Evolutionary conservation across 176 grass and related monocot genomes (phyloP), one percentile per base, ranked within the genome.

Genomic region (Leersia perrieri): DNA sequence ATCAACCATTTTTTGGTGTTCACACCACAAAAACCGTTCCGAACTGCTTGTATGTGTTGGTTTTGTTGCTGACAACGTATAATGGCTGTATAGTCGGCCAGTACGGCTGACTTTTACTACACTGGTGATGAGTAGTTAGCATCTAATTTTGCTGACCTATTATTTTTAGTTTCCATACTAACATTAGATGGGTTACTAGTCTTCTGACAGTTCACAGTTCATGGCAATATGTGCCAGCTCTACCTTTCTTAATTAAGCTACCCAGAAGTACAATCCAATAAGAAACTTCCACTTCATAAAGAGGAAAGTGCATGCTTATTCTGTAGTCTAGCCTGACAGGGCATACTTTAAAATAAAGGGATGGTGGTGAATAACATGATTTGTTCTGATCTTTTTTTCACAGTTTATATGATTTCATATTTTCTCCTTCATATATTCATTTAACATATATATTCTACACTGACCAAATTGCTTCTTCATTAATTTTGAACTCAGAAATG

Each of bases 401-500:
- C 53, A 66, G 6, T 30, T 60, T 12, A 33, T 68, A 39, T 47
- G 7, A 32, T 78, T 29, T 31, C n/a, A 28, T 81, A 9, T 60
- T 53, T 62, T 12, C 22, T 66, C 6, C 13, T 85, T 65, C 36
- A 26, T 86, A 70, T 53, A n/a, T 34, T 44, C 29, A 31, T 85
- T 81, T 61, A 60, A 61, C 53, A 45, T 38, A 67, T 53, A 40
- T 63, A 60, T 84, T 81, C 66, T 80, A 42, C 12, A 60, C 41
- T 80, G 64, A 57, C 36, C 28, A 35, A 77, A 62, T 49, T 85
- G 23, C 22, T 87, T 83, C 26, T 29, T 34, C 45, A 47, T 70
- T 75, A 39, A 78, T 81, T 78, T 87, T 82, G 78, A 80, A 25
- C 57, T 78, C 85, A 98, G 95, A 81, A 94, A 90, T 82, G 92